Conservation (phyloP, 2,329 filamentous ascomycete genomes). For the Trichoderma sp. region DNA sequence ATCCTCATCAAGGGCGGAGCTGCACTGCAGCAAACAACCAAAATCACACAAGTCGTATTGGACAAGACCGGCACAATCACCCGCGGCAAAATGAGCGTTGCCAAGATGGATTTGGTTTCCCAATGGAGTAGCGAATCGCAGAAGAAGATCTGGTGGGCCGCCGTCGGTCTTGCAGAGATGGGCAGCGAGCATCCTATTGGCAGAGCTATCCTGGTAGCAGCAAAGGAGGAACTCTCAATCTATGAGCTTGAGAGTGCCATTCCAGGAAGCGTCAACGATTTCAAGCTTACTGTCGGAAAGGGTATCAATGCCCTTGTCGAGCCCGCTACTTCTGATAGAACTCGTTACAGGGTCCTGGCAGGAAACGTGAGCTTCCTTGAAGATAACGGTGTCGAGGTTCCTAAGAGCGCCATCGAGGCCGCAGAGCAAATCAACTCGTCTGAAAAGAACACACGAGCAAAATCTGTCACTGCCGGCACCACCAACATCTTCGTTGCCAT, state of each 20-base stretch:
- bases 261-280: conserved; percentile 83
- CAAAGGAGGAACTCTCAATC: conserved; percentile 74
- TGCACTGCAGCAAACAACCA: conserved; percentile 86
- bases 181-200: conserved; percentile 95
- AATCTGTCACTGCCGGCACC: conserved; percentile 57
- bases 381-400: conserved; percentile 67
- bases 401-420: conserved; percentile 62
- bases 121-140: conserved; percentile 72
- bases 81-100: conserved; percentile 92
- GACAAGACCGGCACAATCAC: conserved; percentile 98
- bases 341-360: conserved; percentile 75
- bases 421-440: conserved; percentile 60
- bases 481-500: conserved; percentile 93
- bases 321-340: conserved; percentile 67
- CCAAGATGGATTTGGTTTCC: conserved; percentile 65
- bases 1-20: conserved; percentile 98
- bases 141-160: conserved; percentile 86
- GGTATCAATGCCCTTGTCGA: conserved; percentile 83
- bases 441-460: conserved; percentile 36
- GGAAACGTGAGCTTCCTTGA: conserved; percentile 80
- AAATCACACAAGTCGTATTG: conserved; percentile 84
- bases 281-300: conserved; percentile 78
- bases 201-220: conserved; percentile 76
- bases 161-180: conserved; percentile 93
- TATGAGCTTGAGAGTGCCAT: conserved; percentile 67